A percentile compares a stretch with the other conserved stretches of the same genome.
Conservation (phyloP, 805 yeast species). For the Starmerella floricola region DNA sequence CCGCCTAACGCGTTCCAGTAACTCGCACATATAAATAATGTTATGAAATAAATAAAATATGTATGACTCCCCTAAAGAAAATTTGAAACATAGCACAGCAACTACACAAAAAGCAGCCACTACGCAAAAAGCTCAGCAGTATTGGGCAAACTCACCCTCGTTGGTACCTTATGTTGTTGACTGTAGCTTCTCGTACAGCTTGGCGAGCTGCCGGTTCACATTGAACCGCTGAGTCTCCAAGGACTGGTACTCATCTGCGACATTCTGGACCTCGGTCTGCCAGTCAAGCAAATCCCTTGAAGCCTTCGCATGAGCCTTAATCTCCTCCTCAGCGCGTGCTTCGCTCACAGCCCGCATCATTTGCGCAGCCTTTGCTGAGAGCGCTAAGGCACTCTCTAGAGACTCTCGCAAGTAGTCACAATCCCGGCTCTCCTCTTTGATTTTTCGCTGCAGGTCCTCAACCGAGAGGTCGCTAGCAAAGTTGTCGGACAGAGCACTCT, state of each 20-base stretch:
- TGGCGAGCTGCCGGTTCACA: constrained; percentile 4
- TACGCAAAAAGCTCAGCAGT: background rate
- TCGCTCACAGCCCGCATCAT: constrained; percentile 5
- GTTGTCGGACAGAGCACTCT: constrained; percentile 11
- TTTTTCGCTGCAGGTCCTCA: background rate
- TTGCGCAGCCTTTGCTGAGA: constrained; percentile 4
- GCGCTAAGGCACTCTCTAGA: constrained; percentile 1
- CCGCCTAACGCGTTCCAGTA: constrained; percentile 44
- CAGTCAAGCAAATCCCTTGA: constrained; percentile 11
- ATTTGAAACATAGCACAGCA: background rate
- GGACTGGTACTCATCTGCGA: constrained; percentile 10
- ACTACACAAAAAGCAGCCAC: background rate
- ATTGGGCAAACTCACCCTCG: too few species aligned
- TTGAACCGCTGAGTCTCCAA: constrained; percentile 3
- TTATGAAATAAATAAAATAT: background rate
- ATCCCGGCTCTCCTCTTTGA: constrained; percentile 10
- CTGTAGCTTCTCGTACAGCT: constrained; percentile 4
- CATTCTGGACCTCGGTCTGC: constrained; percentile 15
- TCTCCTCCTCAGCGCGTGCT: constrained; percentile 6
- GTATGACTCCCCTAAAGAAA: background rate
- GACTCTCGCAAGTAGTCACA: constrained; percentile 6
- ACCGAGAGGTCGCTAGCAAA: constrained; percentile 7
- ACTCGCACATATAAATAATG: background rate
- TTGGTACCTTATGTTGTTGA: too few species aligned
- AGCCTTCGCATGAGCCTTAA: constrained; percentile 4